Base-by-base conservation (phyloP, 176 grass and related monocot species). In the Bonia amplexicaulis region DNA sequence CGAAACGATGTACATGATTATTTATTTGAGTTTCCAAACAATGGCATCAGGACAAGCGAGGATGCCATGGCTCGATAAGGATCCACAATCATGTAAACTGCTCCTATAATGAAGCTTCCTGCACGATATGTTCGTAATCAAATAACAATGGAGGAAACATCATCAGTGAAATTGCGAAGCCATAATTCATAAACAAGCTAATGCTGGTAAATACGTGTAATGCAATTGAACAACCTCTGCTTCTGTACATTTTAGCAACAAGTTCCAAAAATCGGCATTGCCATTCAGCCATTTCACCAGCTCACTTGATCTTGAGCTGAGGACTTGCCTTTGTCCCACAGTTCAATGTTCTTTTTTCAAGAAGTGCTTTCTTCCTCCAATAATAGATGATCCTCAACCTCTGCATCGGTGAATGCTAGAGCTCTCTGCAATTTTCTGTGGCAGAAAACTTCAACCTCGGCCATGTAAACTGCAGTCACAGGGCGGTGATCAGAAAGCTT, bases 401-500 rank as follows among this genome's bases (percentile, higher is more conserved):
- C 77, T 37, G 85, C 77, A 85, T 95, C 85, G 1, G 87, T 87
- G 68, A 92, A 90, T 57, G 93, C 89, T 49, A 95, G 73, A 47
- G 94, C 86, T 71, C 88, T 80, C 75, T 87, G 91, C 72, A 95
- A 60, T 73, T 93, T 93, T 75, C 87, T 87, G n/a, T 71, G 73
- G 68, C 76, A 57, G 77, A 90, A 93, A 74, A 89, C 85, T 79
- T 90, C 93, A 62, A 95, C 87, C 60, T 93, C 89, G 22, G 84
- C 85, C 83, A 81, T 79, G 68, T 78, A 98, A 39, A 92, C 46
- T 27, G 91, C 93, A 29, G 59, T 83, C 40, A 98, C 96, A 2
- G 91, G 93, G 31, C 93, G 87, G 69, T 98, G 96, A 85, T 98
- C 91, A 15, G 96, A 98, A 82, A 95, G 57, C 6, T 86, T 98